Conservation (phyloP, 371 early-diverging fungal species). For the Mucor velutinosus region DNA sequence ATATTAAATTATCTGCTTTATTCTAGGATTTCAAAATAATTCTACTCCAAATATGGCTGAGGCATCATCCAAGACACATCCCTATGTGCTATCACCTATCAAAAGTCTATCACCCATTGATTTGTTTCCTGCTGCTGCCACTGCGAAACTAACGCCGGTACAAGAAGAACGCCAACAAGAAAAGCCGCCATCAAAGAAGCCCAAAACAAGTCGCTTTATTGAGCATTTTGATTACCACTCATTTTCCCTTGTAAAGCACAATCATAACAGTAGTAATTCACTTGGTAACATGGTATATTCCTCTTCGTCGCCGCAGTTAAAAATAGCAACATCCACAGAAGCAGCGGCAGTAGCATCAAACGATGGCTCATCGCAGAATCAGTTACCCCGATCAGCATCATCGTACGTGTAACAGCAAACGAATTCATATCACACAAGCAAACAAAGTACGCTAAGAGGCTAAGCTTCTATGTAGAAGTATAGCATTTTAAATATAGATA, state of each 20-base stretch:
- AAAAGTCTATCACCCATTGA: slow-evolving; percentile 1
- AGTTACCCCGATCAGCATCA: slow-evolving; percentile 8
- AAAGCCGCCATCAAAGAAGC: neutral
- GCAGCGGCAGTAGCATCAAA: neutral
- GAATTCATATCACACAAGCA: neutral
- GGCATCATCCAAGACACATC: neutral
- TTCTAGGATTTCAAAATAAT: neutral
- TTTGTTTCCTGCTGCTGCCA: neutral
- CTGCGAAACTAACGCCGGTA: neutral
- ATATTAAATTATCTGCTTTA: neutral
- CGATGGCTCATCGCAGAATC: neutral
- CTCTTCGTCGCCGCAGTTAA: neutral
- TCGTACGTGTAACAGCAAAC: slow-evolving; percentile 5
- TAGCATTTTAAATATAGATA: too few relatives aligned
- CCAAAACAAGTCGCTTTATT: slow-evolving; percentile 7
- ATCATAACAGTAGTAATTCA: neutral
- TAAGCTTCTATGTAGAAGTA: neutral
- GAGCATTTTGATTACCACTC: slow-evolving; percentile 13
- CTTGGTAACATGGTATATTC: neutral
- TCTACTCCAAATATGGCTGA: neutral
- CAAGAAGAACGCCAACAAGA: neutral
- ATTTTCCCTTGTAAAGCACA: neutral
- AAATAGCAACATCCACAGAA: neutral
- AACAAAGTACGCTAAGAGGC: neutral
- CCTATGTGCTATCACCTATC: slow-evolving; percentile 11